phyloP scores from a whole-genome alignment of 2,329 filamentous ascomycete species.

The Neonectria coccinea region DNA sequence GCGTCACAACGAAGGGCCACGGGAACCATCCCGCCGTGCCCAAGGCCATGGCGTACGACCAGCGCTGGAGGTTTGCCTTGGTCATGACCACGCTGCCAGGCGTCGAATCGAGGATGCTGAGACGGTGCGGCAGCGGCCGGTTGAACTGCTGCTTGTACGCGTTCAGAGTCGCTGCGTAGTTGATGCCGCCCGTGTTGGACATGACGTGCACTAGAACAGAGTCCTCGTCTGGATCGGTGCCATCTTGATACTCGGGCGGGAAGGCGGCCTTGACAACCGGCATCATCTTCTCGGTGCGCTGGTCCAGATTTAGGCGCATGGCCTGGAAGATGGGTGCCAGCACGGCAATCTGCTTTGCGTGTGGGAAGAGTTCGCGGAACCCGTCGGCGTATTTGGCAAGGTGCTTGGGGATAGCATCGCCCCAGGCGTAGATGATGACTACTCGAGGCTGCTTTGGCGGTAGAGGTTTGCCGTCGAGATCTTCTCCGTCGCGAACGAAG shows the following conservation, averaged over 20 bases:
- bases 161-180: slow-evolving; percentile 59
- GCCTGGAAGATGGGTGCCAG: neutral
- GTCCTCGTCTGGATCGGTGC: neutral
- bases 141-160: slow-evolving; percentile 55
- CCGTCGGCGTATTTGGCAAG: neutral
- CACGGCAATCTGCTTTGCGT: neutral
- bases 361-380: neutral
- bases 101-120: slow-evolving; percentile 63
- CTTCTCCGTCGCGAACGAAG: neutral
- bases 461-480: neutral
- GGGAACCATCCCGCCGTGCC: slow-evolving; percentile 58
- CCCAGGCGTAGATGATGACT: neutral
- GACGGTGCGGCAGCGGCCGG: slow-evolving; percentile 56
- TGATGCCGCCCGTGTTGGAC: slow-evolving; percentile 68
- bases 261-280: slow-evolving; percentile 57
- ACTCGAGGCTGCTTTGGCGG: neutral
- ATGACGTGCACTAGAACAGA: slow-evolving; percentile 57
- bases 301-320: slow-evolving; percentile 33
- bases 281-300: slow-evolving; percentile 57
- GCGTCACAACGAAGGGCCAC: slow-evolving; percentile 60
- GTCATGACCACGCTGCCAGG: slow-evolving; percentile 58
- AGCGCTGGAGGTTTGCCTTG: slow-evolving; percentile 57
- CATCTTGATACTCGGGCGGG: slow-evolving; percentile 14
- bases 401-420: neutral
- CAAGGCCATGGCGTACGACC: slow-evolving; percentile 64